Base-by-base conservation (phyloP, 2,329 filamentous ascomycete species). In the Sarocladium strictum region DNA sequence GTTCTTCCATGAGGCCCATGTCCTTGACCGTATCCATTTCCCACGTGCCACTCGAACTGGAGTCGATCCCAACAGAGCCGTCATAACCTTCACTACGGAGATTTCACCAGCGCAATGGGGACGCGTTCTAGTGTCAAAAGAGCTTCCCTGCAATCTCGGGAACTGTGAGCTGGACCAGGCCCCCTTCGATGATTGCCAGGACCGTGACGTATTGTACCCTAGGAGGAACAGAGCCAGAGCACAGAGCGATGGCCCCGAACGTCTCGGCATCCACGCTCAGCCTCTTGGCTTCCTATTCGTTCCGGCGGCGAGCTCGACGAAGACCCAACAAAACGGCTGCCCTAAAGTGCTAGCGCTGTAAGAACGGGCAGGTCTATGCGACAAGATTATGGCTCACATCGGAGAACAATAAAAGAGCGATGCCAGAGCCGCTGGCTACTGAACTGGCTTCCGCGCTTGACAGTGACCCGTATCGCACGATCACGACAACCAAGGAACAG, bases 1-100 rank as follows among this genome's bases (percentile, higher is more conserved):
- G 17, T 23, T 9, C 17, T 10, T 43, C n/a, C n/a, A n/a, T n/a
- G n/a, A 21, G 5, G n/a, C 21, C 17, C 40, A 24, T 43, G 21
- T 27, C 19, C 38, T 47, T 47, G 43, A n/a, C 43, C n/a, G 43
- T 47, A 11, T 47, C 43, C 43, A 47, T 47, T 47, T n/a, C 43
- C n/a, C 43, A 47, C 43, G 43, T 47, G 43, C 43, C 43, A 47
- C 4, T 3, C 43, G 4, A 47, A 47, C 23, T 47, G 43, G 43
- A 47, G 43, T n/a, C 21, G 24, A 47, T 47, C 43, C 43, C 27
- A 24, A 9, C n/a, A n/a, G n/a, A 23, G 21, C 40, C 17, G 9
- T 24, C 21, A 21, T 15, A 43, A 43, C 17, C 21, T 24, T 24
- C 21, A 43, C 17, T n/a, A 11, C 4, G 43, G 17, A 29, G 24